Evolutionary conservation across 2,329 filamentous ascomycete genomes (phyloP), one percentile per base, ranked within the genome.

Genomic region (Fusarium equiseti): DNA sequence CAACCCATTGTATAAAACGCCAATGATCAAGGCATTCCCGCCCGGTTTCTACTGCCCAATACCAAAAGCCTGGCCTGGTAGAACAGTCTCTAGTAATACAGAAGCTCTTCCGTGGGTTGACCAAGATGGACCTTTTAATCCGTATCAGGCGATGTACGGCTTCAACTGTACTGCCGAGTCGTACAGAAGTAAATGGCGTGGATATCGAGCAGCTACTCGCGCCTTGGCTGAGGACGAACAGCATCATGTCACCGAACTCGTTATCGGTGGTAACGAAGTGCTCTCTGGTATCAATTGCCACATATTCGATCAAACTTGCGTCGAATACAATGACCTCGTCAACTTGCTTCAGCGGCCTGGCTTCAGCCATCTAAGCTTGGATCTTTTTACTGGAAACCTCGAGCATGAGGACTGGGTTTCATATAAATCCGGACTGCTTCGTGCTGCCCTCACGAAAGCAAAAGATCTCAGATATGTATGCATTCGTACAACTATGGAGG

Each of bases 111-210:
- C 38, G 13, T 62, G 54, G 59, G 12, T 20, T 11, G 24, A n/a
- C 10, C 8, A 45, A 4, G 22, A 43, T 1, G 35, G 50, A 13
- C 3, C 7, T 2, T 31, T 7, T 13, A 4, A 12, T 6, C 44
- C 12, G 7, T 50, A 62, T 44, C 24, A 50, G 5, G 7, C n/a
- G 9, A 15, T 44, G 12, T 62, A 59, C 7, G 59, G 54, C 7
- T 1, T 10, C 11, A 29, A 24, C 5, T 62, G 16, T 31, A 51
- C 27, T n/a, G 20, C 15, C 12, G 59, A 62, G 29, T 12, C 15
- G 5, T 63, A 63, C 10, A 61, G 22, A 13, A 40, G n/a, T 13
- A 53, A n/a, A 38, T 63, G 59, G 45, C 40, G 59, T 4, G 59
- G 59, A 3, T 63, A 46, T 32, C 56, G n/a, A 3, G 29, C 29